phyloP scores from a whole-genome alignment of 352 stramenopile genomes.

The Globisporangium paroecandrum region DNA sequence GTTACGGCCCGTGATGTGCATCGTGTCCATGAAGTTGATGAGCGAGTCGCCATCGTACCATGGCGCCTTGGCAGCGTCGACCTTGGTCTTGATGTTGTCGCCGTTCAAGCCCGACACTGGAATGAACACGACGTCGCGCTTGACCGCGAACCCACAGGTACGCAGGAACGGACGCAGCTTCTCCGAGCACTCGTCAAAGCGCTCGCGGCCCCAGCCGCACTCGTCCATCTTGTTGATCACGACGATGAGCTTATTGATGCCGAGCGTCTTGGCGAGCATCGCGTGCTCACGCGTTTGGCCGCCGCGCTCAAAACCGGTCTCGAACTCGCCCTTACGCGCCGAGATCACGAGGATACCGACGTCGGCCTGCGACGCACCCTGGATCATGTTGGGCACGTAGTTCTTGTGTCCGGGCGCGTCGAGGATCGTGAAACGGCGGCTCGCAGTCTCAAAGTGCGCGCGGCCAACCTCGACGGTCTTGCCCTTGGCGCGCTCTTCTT shows the following conservation, averaged over 20 bases:
- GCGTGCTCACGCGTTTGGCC: constrained; percentile 99
- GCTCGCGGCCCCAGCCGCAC: constrained; percentile 92
- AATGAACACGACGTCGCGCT: constrained; percentile 97
- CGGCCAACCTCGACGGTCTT: constrained; percentile 89
- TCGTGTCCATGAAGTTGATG: constrained; percentile 91
- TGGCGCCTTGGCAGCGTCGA: constrained; percentile 52
- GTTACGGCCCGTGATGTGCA: constrained; percentile 91
- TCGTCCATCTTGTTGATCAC: constrained; percentile 99
- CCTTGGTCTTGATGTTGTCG: constrained; percentile 95
- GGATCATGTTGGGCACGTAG: constrained; percentile 99
- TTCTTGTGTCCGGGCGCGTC: constrained; percentile 99
- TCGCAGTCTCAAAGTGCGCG: constrained; percentile 96
- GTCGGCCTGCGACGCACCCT: constrained; percentile 96
- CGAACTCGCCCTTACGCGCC: constrained; percentile 96
- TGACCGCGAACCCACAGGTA: constrained; percentile 96
- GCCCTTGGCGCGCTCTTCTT: constrained; percentile 96
- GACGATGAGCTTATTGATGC: constrained; percentile 97
- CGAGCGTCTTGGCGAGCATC: constrained; percentile 98
- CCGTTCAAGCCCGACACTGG: constrained; percentile 95
- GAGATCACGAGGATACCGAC: constrained; percentile 97
- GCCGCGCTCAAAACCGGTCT: constrained; percentile 97
- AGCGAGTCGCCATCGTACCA: constrained; percentile 96
- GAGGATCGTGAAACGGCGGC: constrained; percentile 97
- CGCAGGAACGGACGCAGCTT: constrained; percentile 95
- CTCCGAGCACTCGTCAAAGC: constrained; percentile 88